These are phyloP conservation scores for Clitopilus passeckerianus DNA, from an alignment of 768 basidiomycete genomes.

Conservation along the genomic window DNA sequence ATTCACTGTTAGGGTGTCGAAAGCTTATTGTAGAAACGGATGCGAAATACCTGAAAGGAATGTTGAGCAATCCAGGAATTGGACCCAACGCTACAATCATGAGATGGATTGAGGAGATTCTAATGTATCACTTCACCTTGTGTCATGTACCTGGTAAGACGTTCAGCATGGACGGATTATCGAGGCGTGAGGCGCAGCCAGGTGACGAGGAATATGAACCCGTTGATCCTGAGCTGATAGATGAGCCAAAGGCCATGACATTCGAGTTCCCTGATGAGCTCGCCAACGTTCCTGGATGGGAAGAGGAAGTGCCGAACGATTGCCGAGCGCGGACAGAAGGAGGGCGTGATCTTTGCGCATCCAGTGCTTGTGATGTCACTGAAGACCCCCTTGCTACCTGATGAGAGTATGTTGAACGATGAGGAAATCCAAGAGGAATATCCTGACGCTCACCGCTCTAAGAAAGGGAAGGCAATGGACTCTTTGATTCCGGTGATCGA, in stretches of 20 bases:
- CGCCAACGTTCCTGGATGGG: neutral
- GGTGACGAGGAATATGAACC: neutral
- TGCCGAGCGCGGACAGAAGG: too few species aligned
- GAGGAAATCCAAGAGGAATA: neutral
- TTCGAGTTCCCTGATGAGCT: neutral
- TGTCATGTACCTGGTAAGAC: constrained; percentile 19
- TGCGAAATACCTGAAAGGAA: constrained; percentile 26
- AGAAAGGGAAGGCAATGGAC: neutral
- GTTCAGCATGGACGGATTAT: constrained; percentile 7
- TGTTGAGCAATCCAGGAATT: constrained; percentile 28
- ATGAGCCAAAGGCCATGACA: neutral
- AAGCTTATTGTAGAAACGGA: constrained; percentile 28
- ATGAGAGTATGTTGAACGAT: neutral
- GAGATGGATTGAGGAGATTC: constrained; percentile 29
- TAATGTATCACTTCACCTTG: constrained; percentile 25
- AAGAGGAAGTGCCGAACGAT: neutral
- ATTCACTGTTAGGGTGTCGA: constrained; percentile 15
- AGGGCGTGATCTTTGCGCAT: too few species aligned
- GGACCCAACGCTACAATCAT: constrained; percentile 28
- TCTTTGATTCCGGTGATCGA: neutral
- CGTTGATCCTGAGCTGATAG: neutral
- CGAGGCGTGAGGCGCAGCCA: neutral
- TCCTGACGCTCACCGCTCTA: neutral
- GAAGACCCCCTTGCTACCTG: too few species aligned
- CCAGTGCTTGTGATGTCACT: too few species aligned